Evolutionary conservation across 495 filamentous ascomycete species (phyloP), one percentile per base, ranked within the genome.

Genomic region (Aspergillus diversus): DNA sequence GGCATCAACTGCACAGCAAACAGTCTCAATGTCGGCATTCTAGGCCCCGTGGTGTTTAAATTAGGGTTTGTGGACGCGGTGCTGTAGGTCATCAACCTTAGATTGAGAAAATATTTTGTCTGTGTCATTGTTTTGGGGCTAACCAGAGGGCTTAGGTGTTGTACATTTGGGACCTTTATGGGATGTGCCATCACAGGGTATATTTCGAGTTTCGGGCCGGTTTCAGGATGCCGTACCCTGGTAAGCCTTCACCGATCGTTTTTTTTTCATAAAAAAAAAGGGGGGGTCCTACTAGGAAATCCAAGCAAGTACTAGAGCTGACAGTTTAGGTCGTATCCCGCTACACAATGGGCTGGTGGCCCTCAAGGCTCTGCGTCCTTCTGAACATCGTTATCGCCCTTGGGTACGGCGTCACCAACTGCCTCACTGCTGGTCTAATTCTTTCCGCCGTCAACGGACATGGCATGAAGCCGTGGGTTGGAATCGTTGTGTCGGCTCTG

Each of bases 311-410:
- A 27, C 21, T 27, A 27, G 21, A 27, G 21, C 21, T 55, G 13
- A 57, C 16, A 1, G 66, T 71, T 73, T 59, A 86, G 85, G 83
- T 90, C 32, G 77, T 89, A 50, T 78, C 85, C 2, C 80, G 88
- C 21, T 92, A 86, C 68, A 83, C 84, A 55, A 89, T 91, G 84
- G 89, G 89, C 17, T 91, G 87, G 75, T 90, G 84, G 77, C 89
- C 88, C 0, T 81, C 83, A 51, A 90, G 89, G 69, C 66, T 91
- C 5, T 80, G 84, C 27, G 83, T 83, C 34, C 55, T 90, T 5
- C 73, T 92, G 11, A 90, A 90, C 65, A 80, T 91, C 35, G 80
- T 90, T 31, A 81, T 88, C 47, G 80, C 89, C 73, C 70, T 90
- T 33, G 89, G 88, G 0, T 92, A 90, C 64, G 77, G 81, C 34